Conservation (phyloP, 73 alveolate species). For the Paramecium tetraurelia region DNA sequence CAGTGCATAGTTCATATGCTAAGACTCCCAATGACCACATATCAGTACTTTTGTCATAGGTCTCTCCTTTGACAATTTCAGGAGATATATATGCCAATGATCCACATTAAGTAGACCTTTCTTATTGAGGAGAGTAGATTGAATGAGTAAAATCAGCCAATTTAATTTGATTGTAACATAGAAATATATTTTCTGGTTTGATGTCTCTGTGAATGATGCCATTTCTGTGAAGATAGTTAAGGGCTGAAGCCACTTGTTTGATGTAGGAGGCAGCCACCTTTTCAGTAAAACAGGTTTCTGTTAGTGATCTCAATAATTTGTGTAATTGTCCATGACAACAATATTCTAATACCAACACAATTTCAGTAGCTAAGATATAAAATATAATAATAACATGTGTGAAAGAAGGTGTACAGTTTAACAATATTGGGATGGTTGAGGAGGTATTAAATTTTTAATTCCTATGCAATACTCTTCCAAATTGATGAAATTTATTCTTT, state of each 20-base stretch:
- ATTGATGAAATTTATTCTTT: background rate
- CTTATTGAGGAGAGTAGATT: background rate
- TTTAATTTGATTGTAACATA: background rate
- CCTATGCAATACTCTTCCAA: constrained; percentile 32
- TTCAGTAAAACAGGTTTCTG: constrained; percentile 6
- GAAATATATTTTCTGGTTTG: constrained; percentile 57
- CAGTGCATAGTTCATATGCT: constrained; percentile 52
- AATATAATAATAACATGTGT: background rate
- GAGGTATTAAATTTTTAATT: constrained; percentile 8
- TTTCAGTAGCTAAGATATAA: background rate
- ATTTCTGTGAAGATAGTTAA: constrained; percentile 27
- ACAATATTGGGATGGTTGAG: constrained; percentile 24
- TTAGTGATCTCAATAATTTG: background rate
- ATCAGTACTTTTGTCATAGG: constrained; percentile 51
- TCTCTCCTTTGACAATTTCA: constrained; percentile 54
- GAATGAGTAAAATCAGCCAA: constrained; percentile 62
- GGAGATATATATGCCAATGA: constrained; percentile 56
- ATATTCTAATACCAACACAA: constrained; percentile 1
- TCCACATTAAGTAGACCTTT: constrained; percentile 60
- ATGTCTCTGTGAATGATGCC: constrained; percentile 57
- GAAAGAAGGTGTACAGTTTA: background rate
- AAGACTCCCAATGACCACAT: constrained; percentile 62
- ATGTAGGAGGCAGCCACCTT: background rate
- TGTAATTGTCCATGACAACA: constrained; percentile 7
- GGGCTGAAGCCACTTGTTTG: background rate